Percentiles rank a stretch among this genome's conserved stretches.
These are phyloP conservation scores for Thymus mandschuricus DNA, from an alignment of 257 asterid genomes.

Conservation along the genomic window DNA sequence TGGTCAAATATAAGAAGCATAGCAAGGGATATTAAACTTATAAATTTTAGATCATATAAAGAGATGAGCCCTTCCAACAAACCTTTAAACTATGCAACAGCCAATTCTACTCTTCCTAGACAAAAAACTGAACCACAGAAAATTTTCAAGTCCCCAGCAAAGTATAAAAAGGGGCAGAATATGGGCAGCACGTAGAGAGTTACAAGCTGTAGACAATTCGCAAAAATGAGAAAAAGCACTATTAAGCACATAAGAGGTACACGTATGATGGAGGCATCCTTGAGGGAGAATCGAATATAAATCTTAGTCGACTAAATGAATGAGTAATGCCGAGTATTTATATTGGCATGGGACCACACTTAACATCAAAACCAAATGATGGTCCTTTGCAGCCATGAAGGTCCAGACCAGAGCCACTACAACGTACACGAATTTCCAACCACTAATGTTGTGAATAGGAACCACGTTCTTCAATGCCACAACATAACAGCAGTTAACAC, in stretches of 20 bases:
- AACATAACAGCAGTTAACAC: not conserved
- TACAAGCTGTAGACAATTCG: no score
- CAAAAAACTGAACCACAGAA: not conserved
- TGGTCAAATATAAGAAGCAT: not conserved
- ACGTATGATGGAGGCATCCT: slow-evolving; percentile 10
- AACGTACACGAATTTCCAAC: no score
- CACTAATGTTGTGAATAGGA: not conserved
- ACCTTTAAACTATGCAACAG: not conserved
- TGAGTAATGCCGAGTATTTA: not conserved
- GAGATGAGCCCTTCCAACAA: not conserved
- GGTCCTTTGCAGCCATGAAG: not conserved
- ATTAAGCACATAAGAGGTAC: slow-evolving; percentile 29
- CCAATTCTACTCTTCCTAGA: not conserved
- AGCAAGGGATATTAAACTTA: not conserved
- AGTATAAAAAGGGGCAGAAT: not conserved
- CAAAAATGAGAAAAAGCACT: no score
- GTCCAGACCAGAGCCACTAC: not conserved
- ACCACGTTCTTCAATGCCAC: not conserved
- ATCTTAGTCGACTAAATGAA: slow-evolving; percentile 23
- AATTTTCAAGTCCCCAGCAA: not conserved
- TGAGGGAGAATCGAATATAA: slow-evolving; percentile 6
- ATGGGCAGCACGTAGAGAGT: not conserved
- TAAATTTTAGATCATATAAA: not conserved
- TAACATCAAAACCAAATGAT: not conserved
- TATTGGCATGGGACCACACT: slow-evolving; percentile 5